Evolutionary conservation across 306 rosid species (phyloP).

Genomic region (Acmispon strigosus): DNA sequence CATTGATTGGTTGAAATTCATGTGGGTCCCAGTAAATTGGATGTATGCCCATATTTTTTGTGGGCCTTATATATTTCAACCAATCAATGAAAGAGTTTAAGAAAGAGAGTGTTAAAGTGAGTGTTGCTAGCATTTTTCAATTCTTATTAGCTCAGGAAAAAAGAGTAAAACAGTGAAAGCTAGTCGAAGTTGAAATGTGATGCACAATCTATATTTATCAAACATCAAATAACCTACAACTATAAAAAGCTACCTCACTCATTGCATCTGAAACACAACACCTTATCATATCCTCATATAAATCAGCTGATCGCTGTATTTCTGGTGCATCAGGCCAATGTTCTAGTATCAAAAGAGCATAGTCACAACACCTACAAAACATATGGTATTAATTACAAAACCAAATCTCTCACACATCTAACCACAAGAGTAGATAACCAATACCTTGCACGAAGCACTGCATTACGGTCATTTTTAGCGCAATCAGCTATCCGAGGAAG

Average conservation of each 20-base stretch:
- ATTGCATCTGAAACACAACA: constrained; percentile 98
- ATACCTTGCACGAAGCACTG: constrained; percentile 94
- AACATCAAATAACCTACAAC: constrained; percentile 12
- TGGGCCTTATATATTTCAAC: too few species aligned
- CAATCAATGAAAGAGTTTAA: too few species aligned
- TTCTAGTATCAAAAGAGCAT: constrained; percentile 87
- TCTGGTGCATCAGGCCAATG: constrained; percentile 99
- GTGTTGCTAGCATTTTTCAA: too few species aligned
- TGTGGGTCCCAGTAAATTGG: too few species aligned
- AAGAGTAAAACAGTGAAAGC: constrained; percentile 2
- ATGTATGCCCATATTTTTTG: too few species aligned
- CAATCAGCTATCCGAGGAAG: constrained; percentile 83
- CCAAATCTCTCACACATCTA: not conserved
- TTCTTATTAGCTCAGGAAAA: not conserved
- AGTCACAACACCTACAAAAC: constrained; percentile 84
- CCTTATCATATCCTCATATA: constrained; percentile 84
- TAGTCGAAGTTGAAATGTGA: constrained; percentile 7
- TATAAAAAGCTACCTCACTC: constrained; percentile 73
- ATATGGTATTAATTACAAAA: constrained; percentile 21
- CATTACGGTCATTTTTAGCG: constrained; percentile 91
- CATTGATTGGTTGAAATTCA: too few species aligned
- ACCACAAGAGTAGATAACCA: not conserved
- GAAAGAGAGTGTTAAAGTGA: too few species aligned
- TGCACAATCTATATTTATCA: not conserved
- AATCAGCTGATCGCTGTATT: constrained; percentile 79